Conservation (phyloP, 2,329 filamentous ascomycete genomes). For the Fonsecaea pedrosoi region DNA sequence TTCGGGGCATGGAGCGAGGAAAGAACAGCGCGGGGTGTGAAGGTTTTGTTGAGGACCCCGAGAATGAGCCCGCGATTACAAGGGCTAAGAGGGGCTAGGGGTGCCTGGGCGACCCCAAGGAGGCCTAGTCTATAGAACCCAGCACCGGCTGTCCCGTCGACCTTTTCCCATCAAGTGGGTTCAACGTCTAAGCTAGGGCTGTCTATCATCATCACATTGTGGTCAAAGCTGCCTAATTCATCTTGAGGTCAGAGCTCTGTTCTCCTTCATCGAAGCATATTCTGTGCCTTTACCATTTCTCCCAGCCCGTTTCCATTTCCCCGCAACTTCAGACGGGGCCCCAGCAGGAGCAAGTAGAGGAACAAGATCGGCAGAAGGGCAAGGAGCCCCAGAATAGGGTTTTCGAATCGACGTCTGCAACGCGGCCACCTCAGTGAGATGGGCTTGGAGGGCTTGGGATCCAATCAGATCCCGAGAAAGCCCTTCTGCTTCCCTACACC, state of each 20-base stretch:
- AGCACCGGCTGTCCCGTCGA: neutral
- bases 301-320: slow-evolving; percentile 27
- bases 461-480: slow-evolving; percentile 9
- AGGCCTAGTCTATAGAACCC: neutral
- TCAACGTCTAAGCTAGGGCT: neutral
- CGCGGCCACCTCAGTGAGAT: slow-evolving; percentile 14
- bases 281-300: slow-evolving; percentile 11
- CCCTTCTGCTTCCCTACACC: slow-evolving; percentile 23
- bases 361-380: slow-evolving; percentile 16
- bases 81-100: slow-evolving; percentile 5
- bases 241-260: neutral
- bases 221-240: neutral
- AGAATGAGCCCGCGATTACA: neutral
- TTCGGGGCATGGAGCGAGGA: slow-evolving; percentile 10
- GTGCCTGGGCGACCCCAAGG: neutral
- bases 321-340: slow-evolving; percentile 20
- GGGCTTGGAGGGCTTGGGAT: neutral
- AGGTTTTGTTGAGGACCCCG: slow-evolving; percentile 21
- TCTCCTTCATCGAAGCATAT: neutral
- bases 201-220: neutral
- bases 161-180: neutral
- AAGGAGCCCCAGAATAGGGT: slow-evolving; percentile 4
- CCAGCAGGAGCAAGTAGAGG: neutral
- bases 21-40: slow-evolving; percentile 19
- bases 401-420: slow-evolving; percentile 22